phyloP scores from a whole-genome alignment of 2,329 filamentous ascomycete genomes.

The Aureobasidium musti region DNA sequence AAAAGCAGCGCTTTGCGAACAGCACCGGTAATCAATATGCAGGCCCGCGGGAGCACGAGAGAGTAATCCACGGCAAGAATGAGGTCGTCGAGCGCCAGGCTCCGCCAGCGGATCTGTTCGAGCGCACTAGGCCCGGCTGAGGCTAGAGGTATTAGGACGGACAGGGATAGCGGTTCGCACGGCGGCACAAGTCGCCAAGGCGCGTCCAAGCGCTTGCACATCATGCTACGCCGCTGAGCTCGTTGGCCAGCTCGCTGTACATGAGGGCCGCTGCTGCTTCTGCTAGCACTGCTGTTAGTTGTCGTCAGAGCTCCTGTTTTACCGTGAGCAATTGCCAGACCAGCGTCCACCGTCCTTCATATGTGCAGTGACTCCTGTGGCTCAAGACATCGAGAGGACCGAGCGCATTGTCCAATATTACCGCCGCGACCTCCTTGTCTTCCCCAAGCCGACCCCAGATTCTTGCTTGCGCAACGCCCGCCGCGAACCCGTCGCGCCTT shows the following conservation, averaged over 20 bases:
- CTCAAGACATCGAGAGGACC: constrained; percentile 14
- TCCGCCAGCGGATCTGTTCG: constrained; percentile 24
- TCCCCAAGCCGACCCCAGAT: constrained; percentile 27
- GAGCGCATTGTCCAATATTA: constrained; percentile 27
- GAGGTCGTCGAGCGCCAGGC: constrained; percentile 15
- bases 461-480: constrained; percentile 28
- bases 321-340: constrained; percentile 23
- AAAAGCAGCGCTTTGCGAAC: constrained; percentile 3
- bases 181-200: constrained; percentile 24
- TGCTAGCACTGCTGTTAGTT: constrained; percentile 14
- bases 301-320: constrained; percentile 17
- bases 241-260: constrained; percentile 17
- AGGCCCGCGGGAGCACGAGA: constrained; percentile 11
- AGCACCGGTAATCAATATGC: constrained; percentile 10
- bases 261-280: constrained; percentile 20
- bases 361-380: constrained; percentile 19
- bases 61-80: background rate
- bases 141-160: constrained; percentile 11
- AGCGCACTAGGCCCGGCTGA: constrained; percentile 16
- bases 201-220: constrained; percentile 27
- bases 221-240: constrained; percentile 28
- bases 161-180: constrained; percentile 29
- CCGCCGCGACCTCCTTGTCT: constrained; percentile 22
- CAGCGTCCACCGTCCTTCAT: constrained; percentile 6
- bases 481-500: constrained; percentile 22